Base-by-base conservation (phyloP, 192 early-diverging fungal species). In the Mortierella claussenii region DNA sequence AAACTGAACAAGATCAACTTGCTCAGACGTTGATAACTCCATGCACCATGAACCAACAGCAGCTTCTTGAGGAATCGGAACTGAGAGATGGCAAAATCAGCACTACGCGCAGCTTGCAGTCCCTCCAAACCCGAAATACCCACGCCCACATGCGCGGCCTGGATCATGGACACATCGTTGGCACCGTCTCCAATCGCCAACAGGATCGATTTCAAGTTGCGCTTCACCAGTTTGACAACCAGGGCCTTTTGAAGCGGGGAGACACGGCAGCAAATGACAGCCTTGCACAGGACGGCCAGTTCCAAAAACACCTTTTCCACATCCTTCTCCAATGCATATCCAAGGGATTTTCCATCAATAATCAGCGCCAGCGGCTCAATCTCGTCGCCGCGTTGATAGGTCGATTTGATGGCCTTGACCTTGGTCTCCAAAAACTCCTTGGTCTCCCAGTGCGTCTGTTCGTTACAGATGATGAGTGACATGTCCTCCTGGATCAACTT, bases 151-250 rank as follows among this genome's bases (percentile, higher is more conserved):
- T 98, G 97, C 23, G 97, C 97, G 12, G 96, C 97, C 74, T 99
- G 97, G 71, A 99, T 99, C 97, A 99, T 99, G 24, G 91, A 91
- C 0, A 99, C 96, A 74, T 99, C 97, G 76, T 99, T 99, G 31
- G 97, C 97, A 34, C 97, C 97, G 80, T 99, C 97, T 45, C 97
- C 97, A 75, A 99, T 99, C 2, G 97, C 96, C 32, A 99, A 84
- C 24, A 96, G 84, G 49, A 99, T 94, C 17, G 95, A 87, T 43
- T 93, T 91, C 31, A 90, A 83, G 34, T 95, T 91, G 24, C 93
- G 93, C 79, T 96, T 97, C 33, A 99, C 97, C n/a, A 99, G 83
- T 70, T 97, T 97, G 48, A 99, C 97, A 9, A 99, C 96, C 58
- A 98, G 79, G 3, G 97, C 96, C 84, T 99, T 99, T 78, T 99